phyloP scores from a whole-genome alignment of 257 asterid genomes.

The Lavandula angustifolia region DNA sequence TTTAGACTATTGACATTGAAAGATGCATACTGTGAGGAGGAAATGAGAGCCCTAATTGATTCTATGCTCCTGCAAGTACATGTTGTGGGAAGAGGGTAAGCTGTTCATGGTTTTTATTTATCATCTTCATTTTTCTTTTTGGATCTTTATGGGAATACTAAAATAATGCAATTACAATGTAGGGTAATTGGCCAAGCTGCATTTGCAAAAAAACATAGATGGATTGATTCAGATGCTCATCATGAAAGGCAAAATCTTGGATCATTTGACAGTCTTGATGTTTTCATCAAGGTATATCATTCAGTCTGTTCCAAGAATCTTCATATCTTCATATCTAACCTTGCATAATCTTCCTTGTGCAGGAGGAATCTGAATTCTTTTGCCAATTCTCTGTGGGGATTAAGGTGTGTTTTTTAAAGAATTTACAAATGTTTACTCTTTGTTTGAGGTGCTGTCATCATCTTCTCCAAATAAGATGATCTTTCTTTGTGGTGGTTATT shows the following conservation, averaged over 20 bases:
- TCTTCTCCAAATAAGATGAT: conserved; percentile 10
- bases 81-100: conserved; percentile 89
- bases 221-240: conserved; percentile 58
- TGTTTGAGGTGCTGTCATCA: conserved; percentile 14
- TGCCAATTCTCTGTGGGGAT: conserved; percentile 67
- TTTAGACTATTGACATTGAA: conserved; percentile 67
- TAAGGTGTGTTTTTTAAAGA: conserved; percentile 50
- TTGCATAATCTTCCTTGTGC: conserved; percentile 25
- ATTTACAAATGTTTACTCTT: not conserved
- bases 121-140: not conserved
- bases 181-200: conserved; percentile 83
- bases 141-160: not conserved
- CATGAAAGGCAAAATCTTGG: conserved; percentile 25
- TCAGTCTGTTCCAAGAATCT: too few species aligned
- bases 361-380: conserved; percentile 64
- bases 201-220: conserved; percentile 51
- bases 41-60: conserved; percentile 58
- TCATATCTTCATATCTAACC: not conserved
- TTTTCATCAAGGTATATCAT: conserved; percentile 47
- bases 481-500: not conserved
- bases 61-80: conserved; percentile 76
- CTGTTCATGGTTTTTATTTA: not conserved
- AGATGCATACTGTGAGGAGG: conserved; percentile 66
- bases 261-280: conserved; percentile 43
- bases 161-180: conserved; percentile 19